Percentiles rank a stretch among this genome's conserved stretches.
phyloP scores from a whole-genome alignment of 2,329 filamentous ascomycete genomes.

The Pyrenochaeta sp. region DNA sequence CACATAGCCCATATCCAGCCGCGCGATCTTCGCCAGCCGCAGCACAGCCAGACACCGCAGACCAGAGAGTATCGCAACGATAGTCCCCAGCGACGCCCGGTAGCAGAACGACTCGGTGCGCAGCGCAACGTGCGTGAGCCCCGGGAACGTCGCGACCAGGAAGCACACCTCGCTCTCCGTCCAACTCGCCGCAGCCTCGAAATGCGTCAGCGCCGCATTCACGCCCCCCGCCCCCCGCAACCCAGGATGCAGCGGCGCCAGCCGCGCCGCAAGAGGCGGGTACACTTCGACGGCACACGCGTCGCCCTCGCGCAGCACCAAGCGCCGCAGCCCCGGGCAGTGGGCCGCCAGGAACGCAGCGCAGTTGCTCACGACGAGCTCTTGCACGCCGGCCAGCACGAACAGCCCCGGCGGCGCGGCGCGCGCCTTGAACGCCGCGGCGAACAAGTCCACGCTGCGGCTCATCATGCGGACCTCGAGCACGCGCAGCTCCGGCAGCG shows the following conservation, averaged over 20 bases:
- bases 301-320: slow-evolving; percentile 14
- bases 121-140: slow-evolving; percentile 14
- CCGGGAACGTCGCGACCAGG: slow-evolving; percentile 13
- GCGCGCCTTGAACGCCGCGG: slow-evolving; percentile 11
- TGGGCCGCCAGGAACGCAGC: slow-evolving; percentile 18
- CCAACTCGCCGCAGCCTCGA: slow-evolving; percentile 23
- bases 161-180: slow-evolving; percentile 12
- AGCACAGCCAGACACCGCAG: slow-evolving; percentile 13
- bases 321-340: slow-evolving; percentile 13
- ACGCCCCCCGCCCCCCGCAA: neutral
- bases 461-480: slow-evolving; percentile 27
- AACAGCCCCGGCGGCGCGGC: slow-evolving; percentile 2
- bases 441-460: slow-evolving; percentile 24
- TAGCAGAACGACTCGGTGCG: slow-evolving; percentile 24
- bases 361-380: slow-evolving; percentile 12
- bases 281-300: slow-evolving; percentile 22
- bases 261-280: slow-evolving; percentile 6
- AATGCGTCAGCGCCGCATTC: slow-evolving; percentile 6
- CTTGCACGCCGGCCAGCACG: slow-evolving; percentile 7
- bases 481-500: slow-evolving; percentile 8
- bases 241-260: slow-evolving; percentile 5
- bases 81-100: slow-evolving; percentile 13
- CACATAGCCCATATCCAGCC: slow-evolving; percentile 22
- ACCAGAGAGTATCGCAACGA: slow-evolving; percentile 9
- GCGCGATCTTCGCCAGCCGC: slow-evolving; percentile 15